phyloP scores from a whole-genome alignment of 1,139 yeast species.

The Lodderomyces pseudojiufengensis region DNA sequence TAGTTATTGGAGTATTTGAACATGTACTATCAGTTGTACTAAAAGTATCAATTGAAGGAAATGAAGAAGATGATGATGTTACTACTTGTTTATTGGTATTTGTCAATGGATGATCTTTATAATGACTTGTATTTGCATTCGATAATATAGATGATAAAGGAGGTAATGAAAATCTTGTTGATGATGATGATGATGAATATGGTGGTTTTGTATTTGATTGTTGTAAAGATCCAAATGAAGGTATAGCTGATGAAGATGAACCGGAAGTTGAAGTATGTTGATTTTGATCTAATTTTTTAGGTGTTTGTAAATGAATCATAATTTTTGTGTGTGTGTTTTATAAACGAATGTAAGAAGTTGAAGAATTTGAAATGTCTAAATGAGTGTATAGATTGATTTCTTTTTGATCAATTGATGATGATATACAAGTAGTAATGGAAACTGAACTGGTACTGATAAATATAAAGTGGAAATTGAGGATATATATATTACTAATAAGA shows the following conservation, averaged over 20 bases:
- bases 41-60: constrained; percentile 24
- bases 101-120: constrained; percentile 34
- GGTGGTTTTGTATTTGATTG: background rate
- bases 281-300: constrained; percentile 26
- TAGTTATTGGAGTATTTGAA: constrained; percentile 6
- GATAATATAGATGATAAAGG: constrained; percentile 39
- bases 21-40: constrained; percentile 10
- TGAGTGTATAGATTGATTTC: too few species aligned
- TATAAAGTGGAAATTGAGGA: too few species aligned
- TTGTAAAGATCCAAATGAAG: background rate
- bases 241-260: background rate
- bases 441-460: too few species aligned
- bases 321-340: too few species aligned
- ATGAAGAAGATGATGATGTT: constrained; percentile 16
- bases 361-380: too few species aligned
- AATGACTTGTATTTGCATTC: constrained; percentile 16
- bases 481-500: too few species aligned
- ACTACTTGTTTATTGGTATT: too few species aligned
- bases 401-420: too few species aligned
- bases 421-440: too few species aligned
- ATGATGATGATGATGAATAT: background rate
- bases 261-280: constrained; percentile 11
- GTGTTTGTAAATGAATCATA: constrained; percentile 26
- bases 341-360: too few species aligned
- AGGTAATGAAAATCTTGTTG: constrained; percentile 29